Evolutionary conservation across 2,329 filamentous ascomycete genomes (phyloP), one percentile per base, ranked within the genome.

Genomic region (Phyllosticta citribraziliensis): DNA sequence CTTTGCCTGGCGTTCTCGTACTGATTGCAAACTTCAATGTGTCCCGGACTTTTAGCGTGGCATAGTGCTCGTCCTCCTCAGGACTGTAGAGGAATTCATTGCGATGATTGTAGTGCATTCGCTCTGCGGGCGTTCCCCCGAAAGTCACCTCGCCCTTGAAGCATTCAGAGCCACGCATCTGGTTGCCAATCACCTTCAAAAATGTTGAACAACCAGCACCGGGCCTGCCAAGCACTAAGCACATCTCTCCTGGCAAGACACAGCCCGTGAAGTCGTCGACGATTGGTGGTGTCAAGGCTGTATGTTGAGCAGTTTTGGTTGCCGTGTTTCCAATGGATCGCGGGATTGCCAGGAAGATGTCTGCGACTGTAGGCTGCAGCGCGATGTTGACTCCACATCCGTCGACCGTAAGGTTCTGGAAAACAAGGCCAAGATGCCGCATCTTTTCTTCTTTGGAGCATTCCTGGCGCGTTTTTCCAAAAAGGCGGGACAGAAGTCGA

Each of bases 21-120:
- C 85, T 82, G 1, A 88, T 80, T 0, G 89, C 89, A 69, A 92
- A 92, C 57, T 84, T 80, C 0, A 93, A 77, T 0, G 88, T 93
- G 65, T 90, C 81, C 1, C 86, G 84, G 11, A 92, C 88, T 0
- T 86, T 89, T 22, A 94, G 75, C n/a, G 88, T 86, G 0, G 88
- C 85, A 65, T 91, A 92, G 69, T 92, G 88, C 27, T 87, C 80
- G 69, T 91, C 88, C 27, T 87, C 84, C 74, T 93, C 89, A 14
- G 89, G 86, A 66, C 90, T 91, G 70, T 93, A 92, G 12, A 89
- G 78, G 1, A 86, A 70, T 71, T 85, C 85, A 51, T 84, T 85
- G 62, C 83, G 80, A 67, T 86, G 88, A 66, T 86, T 78, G 64
- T 82, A 79, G 2, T 69, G 72, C 78, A 83, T 81, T 14, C 73